phyloP scores from a whole-genome alignment of 257 asterid species.

The Solanum raphanifolium region DNA sequence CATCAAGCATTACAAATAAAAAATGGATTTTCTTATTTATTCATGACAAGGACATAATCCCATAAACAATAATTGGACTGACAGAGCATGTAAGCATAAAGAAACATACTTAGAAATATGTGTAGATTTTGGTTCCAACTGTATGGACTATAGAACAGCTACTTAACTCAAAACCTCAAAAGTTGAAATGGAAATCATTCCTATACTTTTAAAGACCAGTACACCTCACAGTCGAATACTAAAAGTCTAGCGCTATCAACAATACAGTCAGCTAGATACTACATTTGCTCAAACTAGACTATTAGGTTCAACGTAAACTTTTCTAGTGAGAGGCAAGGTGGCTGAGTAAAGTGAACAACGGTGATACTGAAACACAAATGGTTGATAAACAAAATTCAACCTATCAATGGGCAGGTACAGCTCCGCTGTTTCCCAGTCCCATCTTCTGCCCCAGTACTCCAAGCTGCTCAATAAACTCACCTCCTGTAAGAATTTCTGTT shows the following conservation, averaged over 20 bases:
- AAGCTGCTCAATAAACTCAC: conserved; percentile 88
- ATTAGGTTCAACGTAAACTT: background rate
- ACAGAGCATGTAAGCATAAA: background rate
- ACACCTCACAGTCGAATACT: background rate
- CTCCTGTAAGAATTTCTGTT: conserved; percentile 81
- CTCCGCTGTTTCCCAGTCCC: conserved; percentile 49
- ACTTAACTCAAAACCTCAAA: background rate
- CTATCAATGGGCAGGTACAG: conserved; percentile 13
- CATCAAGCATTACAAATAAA: background rate
- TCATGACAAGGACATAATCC: background rate
- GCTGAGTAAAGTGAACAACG: background rate
- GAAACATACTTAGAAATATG: background rate
- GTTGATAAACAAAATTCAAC: background rate
- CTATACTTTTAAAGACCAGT: background rate
- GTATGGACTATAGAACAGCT: background rate
- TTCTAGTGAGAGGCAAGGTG: background rate
- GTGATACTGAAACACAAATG: background rate
- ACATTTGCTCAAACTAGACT: background rate
- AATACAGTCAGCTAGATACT: background rate
- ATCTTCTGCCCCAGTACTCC: conserved; percentile 57
- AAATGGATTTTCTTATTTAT: background rate
- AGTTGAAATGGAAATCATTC: background rate
- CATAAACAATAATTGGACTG: background rate
- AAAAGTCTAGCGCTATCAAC: background rate
- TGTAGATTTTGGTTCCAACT: background rate